Evolutionary conservation across 352 stramenopile genomes (phyloP).

Genomic region (Phytopythium delawarense): DNA sequence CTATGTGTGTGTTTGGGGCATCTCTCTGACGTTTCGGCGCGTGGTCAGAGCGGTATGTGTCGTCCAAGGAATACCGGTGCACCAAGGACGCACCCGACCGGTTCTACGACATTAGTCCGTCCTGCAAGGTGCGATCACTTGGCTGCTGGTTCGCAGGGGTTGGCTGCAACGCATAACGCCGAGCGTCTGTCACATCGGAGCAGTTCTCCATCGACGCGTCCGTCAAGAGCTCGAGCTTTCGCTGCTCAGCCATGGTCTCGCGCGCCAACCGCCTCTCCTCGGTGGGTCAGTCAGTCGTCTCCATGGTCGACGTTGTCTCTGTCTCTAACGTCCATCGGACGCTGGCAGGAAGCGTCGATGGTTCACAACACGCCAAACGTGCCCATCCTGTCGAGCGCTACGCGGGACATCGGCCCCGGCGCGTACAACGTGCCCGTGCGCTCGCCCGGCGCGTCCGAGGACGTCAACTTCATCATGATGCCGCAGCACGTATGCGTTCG

Average conservation of each 20-base stretch:
- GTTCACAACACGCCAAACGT: constrained; percentile 71
- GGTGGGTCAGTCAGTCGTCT: constrained; percentile 18
- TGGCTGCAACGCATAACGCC: neutral
- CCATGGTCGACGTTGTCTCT: neutral
- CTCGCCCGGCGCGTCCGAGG: constrained; percentile 23
- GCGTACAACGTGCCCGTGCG: constrained; percentile 32
- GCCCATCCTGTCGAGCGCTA: constrained; percentile 51
- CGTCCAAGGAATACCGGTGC: constrained; percentile 54
- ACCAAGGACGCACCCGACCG: constrained; percentile 52
- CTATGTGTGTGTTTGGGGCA: too few species aligned
- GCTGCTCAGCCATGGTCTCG: constrained; percentile 61
- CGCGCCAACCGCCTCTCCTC: constrained; percentile 46
- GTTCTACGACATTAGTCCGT: constrained; percentile 74
- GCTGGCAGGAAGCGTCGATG: constrained; percentile 52
- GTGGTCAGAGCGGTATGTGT: constrained; percentile 60
- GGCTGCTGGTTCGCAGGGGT: neutral
- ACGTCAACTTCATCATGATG: constrained; percentile 74
- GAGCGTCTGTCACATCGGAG: neutral
- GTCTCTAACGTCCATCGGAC: neutral
- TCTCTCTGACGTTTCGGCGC: neutral
- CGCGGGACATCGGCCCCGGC: constrained; percentile 48
- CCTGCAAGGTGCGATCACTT: constrained; percentile 34
- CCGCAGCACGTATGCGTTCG: constrained; percentile 39
- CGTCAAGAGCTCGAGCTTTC: constrained; percentile 64
- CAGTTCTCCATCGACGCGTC: constrained; percentile 60